Evolutionary conservation across 140 eudicot species (phyloP).

Genomic region (Erigeron philadelphicus): DNA sequence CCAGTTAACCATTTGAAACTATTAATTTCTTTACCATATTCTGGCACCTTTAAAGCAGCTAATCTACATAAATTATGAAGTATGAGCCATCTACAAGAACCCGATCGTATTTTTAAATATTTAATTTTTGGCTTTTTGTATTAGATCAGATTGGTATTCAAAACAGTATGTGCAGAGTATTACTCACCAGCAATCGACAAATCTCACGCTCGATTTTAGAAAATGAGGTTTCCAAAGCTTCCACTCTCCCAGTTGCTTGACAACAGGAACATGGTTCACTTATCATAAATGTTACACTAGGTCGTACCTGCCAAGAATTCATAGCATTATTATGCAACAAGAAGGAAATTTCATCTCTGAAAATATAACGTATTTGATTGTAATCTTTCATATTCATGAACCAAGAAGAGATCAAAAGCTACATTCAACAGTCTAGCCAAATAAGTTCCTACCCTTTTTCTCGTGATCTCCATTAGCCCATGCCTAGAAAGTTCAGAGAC

Average conservation of each 20-base stretch:
- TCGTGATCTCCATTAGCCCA: conserved; percentile 92
- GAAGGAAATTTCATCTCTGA: background rate
- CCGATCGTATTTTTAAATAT: too few relatives aligned
- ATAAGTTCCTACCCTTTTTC: conserved; percentile 61
- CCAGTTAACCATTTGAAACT: background rate
- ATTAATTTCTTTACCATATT: background rate
- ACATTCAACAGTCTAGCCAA: background rate
- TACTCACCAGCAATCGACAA: conserved; percentile 81
- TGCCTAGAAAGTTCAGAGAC: conserved; percentile 85
- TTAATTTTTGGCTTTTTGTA: background rate
- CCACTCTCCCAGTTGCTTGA: conserved; percentile 95
- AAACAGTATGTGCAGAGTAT: background rate
- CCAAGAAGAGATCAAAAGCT: background rate
- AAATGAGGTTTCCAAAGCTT: conserved; percentile 89
- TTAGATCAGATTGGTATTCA: background rate
- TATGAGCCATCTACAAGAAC: background rate
- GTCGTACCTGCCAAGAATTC: conserved; percentile 59
- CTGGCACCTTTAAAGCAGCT: background rate
- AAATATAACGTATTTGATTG: background rate
- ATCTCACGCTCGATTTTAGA: conserved; percentile 88
- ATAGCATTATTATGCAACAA: background rate
- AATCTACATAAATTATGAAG: background rate
- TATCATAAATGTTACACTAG: conserved; percentile 89
- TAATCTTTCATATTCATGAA: background rate
- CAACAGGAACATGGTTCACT: conserved; percentile 93